Conservation (phyloP, 1,139 yeast genomes). For the Geotrichum aggregatum region DNA sequence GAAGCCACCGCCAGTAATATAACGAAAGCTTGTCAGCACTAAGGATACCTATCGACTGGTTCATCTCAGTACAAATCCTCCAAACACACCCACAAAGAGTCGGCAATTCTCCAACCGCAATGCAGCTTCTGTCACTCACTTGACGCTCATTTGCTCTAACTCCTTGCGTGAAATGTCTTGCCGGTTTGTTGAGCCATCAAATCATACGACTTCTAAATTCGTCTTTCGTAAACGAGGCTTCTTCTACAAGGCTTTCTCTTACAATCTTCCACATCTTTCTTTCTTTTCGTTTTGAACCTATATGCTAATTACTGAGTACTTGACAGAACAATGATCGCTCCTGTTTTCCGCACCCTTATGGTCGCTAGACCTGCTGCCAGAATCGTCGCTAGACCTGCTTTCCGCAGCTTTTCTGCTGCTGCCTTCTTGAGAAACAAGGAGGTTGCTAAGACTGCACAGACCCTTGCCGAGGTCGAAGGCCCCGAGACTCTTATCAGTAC, state of each 20-base stretch:
- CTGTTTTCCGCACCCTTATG: slow-evolving; percentile 25
- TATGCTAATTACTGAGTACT: background rate
- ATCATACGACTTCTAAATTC: slow-evolving; percentile 9
- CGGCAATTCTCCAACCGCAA: background rate
- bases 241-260: slow-evolving; percentile 1
- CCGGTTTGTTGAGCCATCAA: background rate
- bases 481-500: slow-evolving; percentile 80
- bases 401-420: slow-evolving; percentile 24
- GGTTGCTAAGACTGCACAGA: slow-evolving; percentile 54
- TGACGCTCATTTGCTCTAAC: background rate
- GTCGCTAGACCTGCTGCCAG: slow-evolving; percentile 22
- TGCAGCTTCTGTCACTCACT: background rate
- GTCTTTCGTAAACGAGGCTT: background rate
- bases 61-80: too few relatives aligned
- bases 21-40: too few relatives aligned
- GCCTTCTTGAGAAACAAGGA: slow-evolving; percentile 25
- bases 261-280: background rate
- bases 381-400: slow-evolving; percentile 20
- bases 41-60: too few relatives aligned
- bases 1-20: too few relatives aligned
- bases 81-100: background rate
- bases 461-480: slow-evolving; percentile 74
- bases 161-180: background rate
- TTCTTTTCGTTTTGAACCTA: background rate
- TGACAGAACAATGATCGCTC: slow-evolving; percentile 23